Evolutionary conservation across 805 yeast genomes (phyloP), one percentile per base, ranked within the genome.

Genomic region (Henningerozyma blattae): DNA sequence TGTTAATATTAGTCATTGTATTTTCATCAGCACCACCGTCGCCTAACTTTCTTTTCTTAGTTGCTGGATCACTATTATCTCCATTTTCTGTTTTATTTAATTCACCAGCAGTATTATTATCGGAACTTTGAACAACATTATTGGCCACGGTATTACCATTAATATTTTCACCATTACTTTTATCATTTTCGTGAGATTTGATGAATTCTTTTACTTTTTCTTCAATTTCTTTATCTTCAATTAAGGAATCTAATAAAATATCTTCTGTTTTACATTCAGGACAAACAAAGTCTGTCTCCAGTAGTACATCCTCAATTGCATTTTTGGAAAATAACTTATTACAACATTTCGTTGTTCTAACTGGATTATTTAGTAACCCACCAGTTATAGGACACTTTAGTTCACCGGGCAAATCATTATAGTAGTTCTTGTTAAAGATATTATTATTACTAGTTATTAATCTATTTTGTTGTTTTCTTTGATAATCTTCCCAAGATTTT

Each of bases 281-380:
- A 59, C 98, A 89, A 26, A 72, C 75, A 59, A 89, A 89, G 50
- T 89, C 97, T 36, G 75, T 70, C 18, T 83, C 94, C 34, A 89
- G 66, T 18, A 89, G 60, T 6, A 68, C 54, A 40, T 72, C 72
- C 46, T 81, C 87, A 35, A 81, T 70, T 22, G 79, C 61, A 18
- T 68, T 69, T 41, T 72, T 68, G 2, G 89, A 72, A 40, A 73
- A 74, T 0, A 65, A 50, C 28, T 62, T 70, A 10, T 62, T 58
- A 50, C 94, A 83, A 54, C 96, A 87, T 24, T 91, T 89, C n/a
- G 43, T 43, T 1, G 94, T 85, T 52, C 64, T 70, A 5, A 80
- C 87, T 0, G 96, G 95, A 19, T 75, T 66, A 22, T 59, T 65
- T 52, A 85, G 64, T 10, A 86, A 59, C 34, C 72, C 75, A 13